Conservation (phyloP, 306 rosid genomes). For the Crataegus laevigata region DNA sequence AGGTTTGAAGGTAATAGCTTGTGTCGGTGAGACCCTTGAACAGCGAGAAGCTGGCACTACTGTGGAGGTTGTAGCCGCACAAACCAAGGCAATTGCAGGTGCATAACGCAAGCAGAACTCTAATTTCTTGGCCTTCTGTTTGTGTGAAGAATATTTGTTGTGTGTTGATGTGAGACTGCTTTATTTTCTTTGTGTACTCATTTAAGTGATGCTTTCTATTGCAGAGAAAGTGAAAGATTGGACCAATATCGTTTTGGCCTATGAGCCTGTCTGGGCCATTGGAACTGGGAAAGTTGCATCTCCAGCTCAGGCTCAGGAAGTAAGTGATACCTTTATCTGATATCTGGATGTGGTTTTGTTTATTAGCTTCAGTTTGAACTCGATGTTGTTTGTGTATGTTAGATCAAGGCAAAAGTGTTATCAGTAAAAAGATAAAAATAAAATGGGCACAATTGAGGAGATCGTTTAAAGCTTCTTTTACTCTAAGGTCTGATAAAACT, state of each 20-base stretch:
- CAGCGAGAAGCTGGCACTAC: conserved; percentile 77
- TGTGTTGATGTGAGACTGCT: background rate
- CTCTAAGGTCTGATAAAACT: background rate
- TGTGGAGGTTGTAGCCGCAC: conserved; percentile 57
- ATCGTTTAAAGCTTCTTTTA: background rate
- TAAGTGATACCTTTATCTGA: conserved; percentile 11
- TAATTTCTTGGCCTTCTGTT: background rate
- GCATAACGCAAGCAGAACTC: conserved; percentile 14
- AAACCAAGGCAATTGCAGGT: conserved; percentile 91
- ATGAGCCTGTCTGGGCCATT: conserved; percentile 93
- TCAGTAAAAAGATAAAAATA: background rate
- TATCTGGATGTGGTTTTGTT: background rate
- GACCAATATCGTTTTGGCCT: conserved; percentile 71
- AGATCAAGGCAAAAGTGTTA: background rate
- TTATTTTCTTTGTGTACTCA: background rate
- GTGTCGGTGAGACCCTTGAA: conserved; percentile 86
- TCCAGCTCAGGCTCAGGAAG: conserved; percentile 56
- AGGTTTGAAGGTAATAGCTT: conserved; percentile 83
- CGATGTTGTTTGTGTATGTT: background rate
- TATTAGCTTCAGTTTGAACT: background rate
- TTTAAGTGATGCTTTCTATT: conserved; percentile 19
- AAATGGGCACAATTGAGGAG: background rate
- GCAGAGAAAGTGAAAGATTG: conserved; percentile 43
- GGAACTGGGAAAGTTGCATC: conserved; percentile 89
- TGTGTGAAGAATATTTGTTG: background rate